A percentile compares a stretch with the other conserved stretches of the same genome.
Evolutionary conservation across 345 rosid genomes (phyloP).

Genomic region (Conringia planisiliqua): DNA sequence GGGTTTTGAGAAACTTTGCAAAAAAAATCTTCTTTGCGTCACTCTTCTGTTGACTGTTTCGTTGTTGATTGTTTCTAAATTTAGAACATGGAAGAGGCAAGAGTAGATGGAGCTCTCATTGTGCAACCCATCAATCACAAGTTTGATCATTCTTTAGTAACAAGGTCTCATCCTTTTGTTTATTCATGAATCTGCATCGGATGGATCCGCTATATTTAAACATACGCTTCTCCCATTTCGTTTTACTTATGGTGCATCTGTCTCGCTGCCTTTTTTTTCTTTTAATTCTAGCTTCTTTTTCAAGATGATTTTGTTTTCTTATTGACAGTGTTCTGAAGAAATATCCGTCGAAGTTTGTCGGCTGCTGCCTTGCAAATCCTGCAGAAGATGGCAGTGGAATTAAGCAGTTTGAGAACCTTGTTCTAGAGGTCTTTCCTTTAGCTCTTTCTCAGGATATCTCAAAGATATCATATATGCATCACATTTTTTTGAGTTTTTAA

Average conservation of each 20-base stretch:
- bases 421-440: slow-evolving; percentile 52
- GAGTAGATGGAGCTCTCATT: slow-evolving; percentile 88
- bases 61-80: neutral
- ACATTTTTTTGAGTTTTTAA: slow-evolving; percentile 17
- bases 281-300: neutral
- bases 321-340: slow-evolving; percentile 60
- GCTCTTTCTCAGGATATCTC: neutral
- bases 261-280: neutral
- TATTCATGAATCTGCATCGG: neutral
- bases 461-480: neutral
- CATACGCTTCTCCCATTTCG: slow-evolving; percentile 9
- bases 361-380: slow-evolving; percentile 96
- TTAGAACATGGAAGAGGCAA: slow-evolving; percentile 87
- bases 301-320: neutral
- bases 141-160: slow-evolving; percentile 84
- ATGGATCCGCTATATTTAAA: neutral
- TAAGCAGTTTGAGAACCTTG: slow-evolving; percentile 68
- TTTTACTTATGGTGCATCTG: neutral
- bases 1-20: neutral
- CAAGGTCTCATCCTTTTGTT: slow-evolving; percentile 49
- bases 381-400: slow-evolving; percentile 83
- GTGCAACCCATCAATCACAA: slow-evolving; percentile 96
- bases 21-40: neutral
- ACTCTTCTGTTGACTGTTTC: neutral
- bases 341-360: slow-evolving; percentile 75